Evolutionary conservation across 1,284 basidiomycete species (phyloP), one percentile per base, ranked within the genome.

Genomic region (Ustilago curta): DNA sequence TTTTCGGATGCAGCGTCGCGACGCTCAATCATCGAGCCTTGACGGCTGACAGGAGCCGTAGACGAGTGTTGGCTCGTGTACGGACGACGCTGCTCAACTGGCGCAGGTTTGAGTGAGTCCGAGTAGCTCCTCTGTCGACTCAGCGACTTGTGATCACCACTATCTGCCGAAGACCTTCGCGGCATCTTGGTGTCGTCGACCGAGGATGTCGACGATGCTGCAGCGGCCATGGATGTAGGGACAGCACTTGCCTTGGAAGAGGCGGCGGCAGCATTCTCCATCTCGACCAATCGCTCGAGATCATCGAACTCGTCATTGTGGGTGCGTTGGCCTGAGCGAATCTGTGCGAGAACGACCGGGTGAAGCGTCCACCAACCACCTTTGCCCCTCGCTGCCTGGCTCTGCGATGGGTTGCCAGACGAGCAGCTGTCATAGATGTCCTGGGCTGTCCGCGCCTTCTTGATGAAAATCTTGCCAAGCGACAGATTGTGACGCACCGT

Each of bases 401-500:
- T 78, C 50, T 76, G 76, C 37, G 70, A 69, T 2, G 73, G 72
- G 32, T 75, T 68, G 48, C 73, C 75, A 1, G 76, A 78, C 14
- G 76, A 71, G 48, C 71, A 77, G 60, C 75, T 78, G 56, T 79
- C 77, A 55, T 77, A 70, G 37, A 79, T 79, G 50, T 69, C 74
- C 59, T 78, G 77, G 18, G 77, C 62, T 2, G 78, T 76, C 3
- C 78, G 53, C 21, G 73, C 61, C 39, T 76, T 78, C 69, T 80
- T 82, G 57, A 79, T 65, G 39, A 82, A 82, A 23, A 70, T 64
- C 71, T 79, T 80, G 50, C 79, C 80, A 9, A 82, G 66, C 42
- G 74, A 77, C 8, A 82, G 70, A 39, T 82, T 82, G 75, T 82
- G 80, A 1, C 80, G 72, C 48, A 82, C 80, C 7, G 78, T 80